phyloP scores from a whole-genome alignment of 2,329 filamentous ascomycete genomes.

The Parasarocladium wereldwijsianum region DNA sequence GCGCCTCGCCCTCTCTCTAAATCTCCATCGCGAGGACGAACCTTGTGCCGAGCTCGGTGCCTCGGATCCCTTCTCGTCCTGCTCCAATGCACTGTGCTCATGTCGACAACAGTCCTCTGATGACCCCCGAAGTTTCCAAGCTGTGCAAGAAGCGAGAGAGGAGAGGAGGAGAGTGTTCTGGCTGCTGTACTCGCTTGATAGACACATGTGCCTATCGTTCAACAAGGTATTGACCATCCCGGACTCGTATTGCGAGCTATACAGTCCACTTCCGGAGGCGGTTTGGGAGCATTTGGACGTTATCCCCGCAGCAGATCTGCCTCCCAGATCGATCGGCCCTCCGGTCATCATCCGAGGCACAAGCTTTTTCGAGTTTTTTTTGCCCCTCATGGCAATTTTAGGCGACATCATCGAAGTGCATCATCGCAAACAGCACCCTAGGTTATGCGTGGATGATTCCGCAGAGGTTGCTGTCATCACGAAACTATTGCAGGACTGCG shows the following conservation, averaged over 20 bases:
- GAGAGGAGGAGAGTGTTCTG: constrained; percentile 31
- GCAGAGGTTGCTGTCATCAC: constrained; percentile 20
- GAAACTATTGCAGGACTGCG: constrained; percentile 21
- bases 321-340: constrained; percentile 21
- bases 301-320: constrained; percentile 15
- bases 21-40: constrained; percentile 24
- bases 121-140: too few relatives aligned
- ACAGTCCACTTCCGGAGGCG: constrained; percentile 24
- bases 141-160: constrained; percentile 25
- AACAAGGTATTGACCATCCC: constrained; percentile 27
- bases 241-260: constrained; percentile 29
- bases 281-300: constrained; percentile 24
- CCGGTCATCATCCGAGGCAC: constrained; percentile 23
- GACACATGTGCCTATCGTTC: constrained; percentile 31
- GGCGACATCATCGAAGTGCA: constrained; percentile 34
- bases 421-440: constrained; percentile 25
- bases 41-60: constrained; percentile 10
- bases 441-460: constrained; percentile 19
- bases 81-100: constrained; percentile 16
- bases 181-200: constrained; percentile 30
- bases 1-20: constrained; percentile 20
- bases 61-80: constrained; percentile 14
- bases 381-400: constrained; percentile 32
- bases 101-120: constrained; percentile 14
- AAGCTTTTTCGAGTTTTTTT: constrained; percentile 33